These are phyloP conservation scores for Stephania yunnanensis DNA, from an alignment of 164 flowering plant species.

Conservation along the genomic window DNA sequence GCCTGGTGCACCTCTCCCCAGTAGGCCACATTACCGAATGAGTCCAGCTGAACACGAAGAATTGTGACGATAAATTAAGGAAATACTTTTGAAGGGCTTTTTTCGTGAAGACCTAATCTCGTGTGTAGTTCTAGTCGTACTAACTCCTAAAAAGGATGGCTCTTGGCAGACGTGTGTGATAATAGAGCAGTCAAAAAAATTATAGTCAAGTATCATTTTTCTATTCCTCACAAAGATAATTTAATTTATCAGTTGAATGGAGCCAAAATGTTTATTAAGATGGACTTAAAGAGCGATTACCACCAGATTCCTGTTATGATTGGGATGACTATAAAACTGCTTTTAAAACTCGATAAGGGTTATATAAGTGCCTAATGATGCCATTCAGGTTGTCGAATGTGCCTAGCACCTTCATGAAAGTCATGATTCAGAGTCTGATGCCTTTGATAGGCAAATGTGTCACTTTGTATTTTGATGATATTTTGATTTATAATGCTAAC, in stretches of 20 bases:
- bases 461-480: not conserved
- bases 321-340: not conserved
- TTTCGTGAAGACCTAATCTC: not conserved
- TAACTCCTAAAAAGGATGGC: no score
- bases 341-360: not conserved
- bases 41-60: not conserved
- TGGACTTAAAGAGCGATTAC: not conserved
- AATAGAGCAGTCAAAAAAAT: not conserved
- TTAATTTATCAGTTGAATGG: not conserved
- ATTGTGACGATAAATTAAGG: no score
- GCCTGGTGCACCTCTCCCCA: not conserved
- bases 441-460: not conserved
- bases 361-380: not conserved
- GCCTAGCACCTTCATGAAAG: not conserved
- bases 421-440: not conserved
- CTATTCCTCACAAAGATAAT: not conserved
- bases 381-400: not conserved
- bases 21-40: not conserved
- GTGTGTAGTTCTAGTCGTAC: not conserved
- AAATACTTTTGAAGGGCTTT: not conserved
- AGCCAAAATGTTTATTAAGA: not conserved
- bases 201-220: not conserved
- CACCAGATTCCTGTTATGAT: not conserved
- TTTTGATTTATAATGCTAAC: not conserved
- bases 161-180: constrained; percentile 1